phyloP scores from a whole-genome alignment of 805 yeast genomes.

The Lipomyces yamadae region DNA sequence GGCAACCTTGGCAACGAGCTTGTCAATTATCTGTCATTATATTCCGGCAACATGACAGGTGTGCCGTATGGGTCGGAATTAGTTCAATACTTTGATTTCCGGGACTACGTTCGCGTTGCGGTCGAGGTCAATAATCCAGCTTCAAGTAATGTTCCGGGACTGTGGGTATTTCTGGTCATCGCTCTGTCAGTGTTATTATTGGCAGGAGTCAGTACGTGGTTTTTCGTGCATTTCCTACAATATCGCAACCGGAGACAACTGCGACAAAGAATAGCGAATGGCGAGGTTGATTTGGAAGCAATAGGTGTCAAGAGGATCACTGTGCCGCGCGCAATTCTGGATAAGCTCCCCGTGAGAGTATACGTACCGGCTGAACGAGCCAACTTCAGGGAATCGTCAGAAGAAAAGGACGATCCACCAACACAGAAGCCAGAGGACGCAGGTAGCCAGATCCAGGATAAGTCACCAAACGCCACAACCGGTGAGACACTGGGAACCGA shows the following conservation, averaged over 20 bases:
- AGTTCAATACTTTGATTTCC: constrained; percentile 22
- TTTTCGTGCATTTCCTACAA: constrained; percentile 25
- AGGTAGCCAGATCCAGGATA: neutral
- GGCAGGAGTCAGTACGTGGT: constrained; percentile 9
- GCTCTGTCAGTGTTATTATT: constrained; percentile 27
- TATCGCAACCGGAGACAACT: constrained; percentile 26
- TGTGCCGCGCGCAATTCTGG: constrained; percentile 33
- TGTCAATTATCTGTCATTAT: constrained; percentile 22
- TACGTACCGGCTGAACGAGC: constrained; percentile 33
- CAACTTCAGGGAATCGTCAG: neutral
- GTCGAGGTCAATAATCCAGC: constrained; percentile 23
- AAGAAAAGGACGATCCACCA: constrained; percentile 4
- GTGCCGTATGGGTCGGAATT: constrained; percentile 30
- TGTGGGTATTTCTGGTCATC: constrained; percentile 35
- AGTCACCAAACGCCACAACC: constrained; percentile 1
- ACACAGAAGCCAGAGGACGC: neutral
- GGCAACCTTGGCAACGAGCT: constrained; percentile 15
- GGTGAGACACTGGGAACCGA: neutral
- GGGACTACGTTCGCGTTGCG: constrained; percentile 36
- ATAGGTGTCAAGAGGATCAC: constrained; percentile 35
- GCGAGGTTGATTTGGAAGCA: constrained; percentile 33
- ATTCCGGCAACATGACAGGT: constrained; percentile 36
- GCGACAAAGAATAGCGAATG: constrained; percentile 30
- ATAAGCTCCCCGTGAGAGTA: constrained; percentile 26
- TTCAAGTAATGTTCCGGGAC: constrained; percentile 18